Percentiles rank a stretch among this genome's conserved stretches.
Conservation (phyloP, 805 yeast species). For the Candida sakaeoensis region DNA sequence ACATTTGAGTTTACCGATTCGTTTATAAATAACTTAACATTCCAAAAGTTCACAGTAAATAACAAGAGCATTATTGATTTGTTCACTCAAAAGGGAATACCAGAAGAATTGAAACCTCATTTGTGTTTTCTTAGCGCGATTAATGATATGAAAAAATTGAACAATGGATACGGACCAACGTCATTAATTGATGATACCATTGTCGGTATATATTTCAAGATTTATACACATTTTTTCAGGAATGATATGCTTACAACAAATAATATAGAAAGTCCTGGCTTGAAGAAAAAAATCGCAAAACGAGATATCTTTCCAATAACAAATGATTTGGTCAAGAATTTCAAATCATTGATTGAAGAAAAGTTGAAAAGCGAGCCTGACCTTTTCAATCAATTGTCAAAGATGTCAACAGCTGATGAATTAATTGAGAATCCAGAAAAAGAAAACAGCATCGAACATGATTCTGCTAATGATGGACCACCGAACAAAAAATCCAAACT, state of each 20-base stretch:
- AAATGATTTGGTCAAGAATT: slow-evolving; percentile 28
- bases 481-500: slow-evolving; percentile 2
- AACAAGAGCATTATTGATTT: slow-evolving; percentile 29
- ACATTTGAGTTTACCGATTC: slow-evolving; percentile 49
- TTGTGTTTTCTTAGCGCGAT: slow-evolving; percentile 47
- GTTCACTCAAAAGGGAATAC: slow-evolving; percentile 27
- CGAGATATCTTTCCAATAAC: slow-evolving; percentile 40
- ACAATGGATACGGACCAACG: slow-evolving; percentile 80
- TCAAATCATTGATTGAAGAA: slow-evolving; percentile 28
- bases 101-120: slow-evolving; percentile 34
- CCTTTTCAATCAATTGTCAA: slow-evolving; percentile 26
- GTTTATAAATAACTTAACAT: slow-evolving; percentile 43
- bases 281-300: slow-evolving; percentile 38
- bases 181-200: slow-evolving; percentile 70
- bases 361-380: slow-evolving; percentile 28
- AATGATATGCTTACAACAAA: slow-evolving; percentile 6
- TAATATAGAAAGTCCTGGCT: slow-evolving; percentile 18
- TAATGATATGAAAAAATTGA: slow-evolving; percentile 62
- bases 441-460: background rate
- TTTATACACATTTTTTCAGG: slow-evolving; percentile 31
- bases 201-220: slow-evolving; percentile 53
- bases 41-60: slow-evolving; percentile 38
- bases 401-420: background rate
- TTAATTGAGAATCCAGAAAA: background rate
- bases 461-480: too few species aligned